phyloP scores from a whole-genome alignment of 257 asterid genomes.

The Forsythia suspensa region DNA sequence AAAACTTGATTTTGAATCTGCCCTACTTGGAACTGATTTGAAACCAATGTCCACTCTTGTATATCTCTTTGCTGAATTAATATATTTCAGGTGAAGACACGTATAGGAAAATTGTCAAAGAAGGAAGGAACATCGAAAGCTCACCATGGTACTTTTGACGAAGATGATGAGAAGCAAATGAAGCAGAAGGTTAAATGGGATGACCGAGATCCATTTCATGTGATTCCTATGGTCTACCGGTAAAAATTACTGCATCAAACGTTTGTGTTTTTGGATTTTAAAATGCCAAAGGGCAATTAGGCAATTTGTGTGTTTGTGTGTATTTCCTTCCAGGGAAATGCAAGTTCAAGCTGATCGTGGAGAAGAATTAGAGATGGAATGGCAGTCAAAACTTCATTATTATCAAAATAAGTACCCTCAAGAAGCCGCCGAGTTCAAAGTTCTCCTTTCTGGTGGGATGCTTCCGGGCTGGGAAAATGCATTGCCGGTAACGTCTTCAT shows the following conservation, averaged over 20 bases:
- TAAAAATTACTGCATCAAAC: not conserved
- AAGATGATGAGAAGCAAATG: constrained; percentile 57
- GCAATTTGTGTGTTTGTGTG: not conserved
- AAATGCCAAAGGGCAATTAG: not conserved
- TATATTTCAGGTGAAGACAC: constrained; percentile 47
- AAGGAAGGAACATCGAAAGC: constrained; percentile 61
- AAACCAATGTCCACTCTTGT: not conserved
- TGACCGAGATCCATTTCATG: constrained; percentile 43
- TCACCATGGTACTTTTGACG: constrained; percentile 58
- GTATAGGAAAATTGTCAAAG: constrained; percentile 57
- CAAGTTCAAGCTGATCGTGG: constrained; percentile 42
- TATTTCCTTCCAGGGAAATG: constrained; percentile 38
- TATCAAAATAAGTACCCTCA: constrained; percentile 43
- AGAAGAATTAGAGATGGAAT: constrained; percentile 39
- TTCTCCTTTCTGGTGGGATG: constrained; percentile 48
- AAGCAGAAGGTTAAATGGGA: constrained; percentile 55
- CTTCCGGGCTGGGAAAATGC: constrained; percentile 53
- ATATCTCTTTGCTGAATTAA: not conserved
- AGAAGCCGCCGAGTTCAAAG: constrained; percentile 49
- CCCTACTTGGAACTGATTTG: not conserved
- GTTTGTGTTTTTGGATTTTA: not conserved
- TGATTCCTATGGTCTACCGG: constrained; percentile 58
- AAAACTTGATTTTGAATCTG: not conserved
- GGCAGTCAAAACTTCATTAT: constrained; percentile 40
- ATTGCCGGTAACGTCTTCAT: constrained; percentile 38